Base-by-base conservation (phyloP, 331 rosid genomes). In the Malus hybrid region DNA sequence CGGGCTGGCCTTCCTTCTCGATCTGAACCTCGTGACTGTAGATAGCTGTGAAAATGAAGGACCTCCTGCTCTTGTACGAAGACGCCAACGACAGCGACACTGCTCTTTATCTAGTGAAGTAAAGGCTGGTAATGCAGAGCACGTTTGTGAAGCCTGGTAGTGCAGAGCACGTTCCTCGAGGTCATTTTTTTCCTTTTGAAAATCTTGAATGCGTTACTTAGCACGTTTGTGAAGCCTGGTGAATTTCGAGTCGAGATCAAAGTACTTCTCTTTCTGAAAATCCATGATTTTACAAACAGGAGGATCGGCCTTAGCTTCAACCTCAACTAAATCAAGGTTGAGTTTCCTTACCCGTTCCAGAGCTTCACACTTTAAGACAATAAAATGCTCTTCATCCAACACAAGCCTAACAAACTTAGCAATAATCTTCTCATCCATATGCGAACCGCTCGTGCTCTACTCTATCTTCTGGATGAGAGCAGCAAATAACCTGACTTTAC, bases 171-270 rank as follows among this genome's bases (percentile, higher is more conserved):
- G 24, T 24, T 24, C 24, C 24, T 24, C 1, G 1, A 24, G 24
- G 24, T 24, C 24, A 24, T 24, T 1, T 24, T 1, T 33, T 80
- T 91, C 97, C 97, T 90, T 91, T 78, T 94, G 99, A 80, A 94
- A 63, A 69, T 94, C 99, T 83, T 94, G 99, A 84, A 94, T 94
- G 22, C 99, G 96, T 71, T 94, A 97, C 79, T 94, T 94, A 67
- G 99, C 99, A 78, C 99, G 86, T 83, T 94, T 94, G 78, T 91
- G 99, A 84, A 94, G 99, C 87, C 97, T 85, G 76, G 83, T 90
- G 73, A 94, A 87, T 83, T 94, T 94, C 32, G 86, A 80, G 75
- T 94, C 97, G 64, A 94, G 96, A 79, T 94, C 99, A 42, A 93
- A 44, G 14, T 42, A 42, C 14, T 42, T 42, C 15, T 42, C 48